Base-by-base conservation (phyloP, 139 green algal species). In the Coccomyxa sp. region DNA sequence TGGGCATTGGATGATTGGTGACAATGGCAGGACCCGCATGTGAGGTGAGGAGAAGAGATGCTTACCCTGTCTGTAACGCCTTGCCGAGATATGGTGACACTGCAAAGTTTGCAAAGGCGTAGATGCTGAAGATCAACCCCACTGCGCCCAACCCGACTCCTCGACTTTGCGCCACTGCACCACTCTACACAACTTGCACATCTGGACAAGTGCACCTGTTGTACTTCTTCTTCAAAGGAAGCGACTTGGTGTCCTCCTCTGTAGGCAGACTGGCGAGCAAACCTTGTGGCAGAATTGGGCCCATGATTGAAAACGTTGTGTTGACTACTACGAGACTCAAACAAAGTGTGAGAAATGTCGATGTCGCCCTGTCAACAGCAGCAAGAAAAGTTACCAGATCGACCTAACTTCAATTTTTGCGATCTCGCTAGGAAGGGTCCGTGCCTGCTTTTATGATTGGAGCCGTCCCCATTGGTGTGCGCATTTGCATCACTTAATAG, bases 91-190 rank as follows among this genome's bases (percentile, higher is more conserved):
- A 57, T 23, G 74, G 74, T 27, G 74, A 78, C 23, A 78, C 74
- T 21, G 14, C n/a, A 27, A 78, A 78, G 28, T 78, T 78, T 31
- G 25, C 28, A 38, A 78, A 78, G 1, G 74, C 27, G 11, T 78
- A 78, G 74, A 58, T 78, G 74, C n/a, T 57, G 74, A 78, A 78
- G 27, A 78, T 78, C 63, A 71, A 28, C 18, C 63, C 63, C 18
- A 71, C 63, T 28, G 63, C 9, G 18, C 63, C 21, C 18, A 25
- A 9, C 63, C 63, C 63, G 10, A 71, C 63, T 25, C 63, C 63
- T 28, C 63, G 4, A 21, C 21, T 71, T 25, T 71, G 18, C 21
- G 63, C 63, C 21, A 28, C 63, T 71, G 63, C 63, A 71, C 63
- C 63, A 28, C 1, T 21, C 18, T 11, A 25, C 63, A 71, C 18